Evolutionary conservation across 148 eudicot genomes (phyloP), one percentile per base, ranked within the genome.

Genomic region (Rhododendron griersonianum): DNA sequence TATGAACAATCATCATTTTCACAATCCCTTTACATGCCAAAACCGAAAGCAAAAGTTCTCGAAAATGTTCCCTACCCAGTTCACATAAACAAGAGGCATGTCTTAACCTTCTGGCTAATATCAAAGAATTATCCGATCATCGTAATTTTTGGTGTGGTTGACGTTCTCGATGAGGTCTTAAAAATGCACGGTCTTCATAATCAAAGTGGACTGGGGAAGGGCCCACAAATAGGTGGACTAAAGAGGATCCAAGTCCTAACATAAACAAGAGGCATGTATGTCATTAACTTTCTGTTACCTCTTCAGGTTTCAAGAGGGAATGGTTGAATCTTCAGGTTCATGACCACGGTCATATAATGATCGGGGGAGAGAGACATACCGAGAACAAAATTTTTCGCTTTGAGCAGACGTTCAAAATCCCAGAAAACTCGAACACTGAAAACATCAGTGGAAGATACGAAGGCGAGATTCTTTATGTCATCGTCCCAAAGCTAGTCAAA

Each of bases 281-380:
- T 2, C 79, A 19, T 37, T 35, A 39, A 69, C 9, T 37, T 82
- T 61, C 71, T 73, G 4, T 55, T 51, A 14, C 37, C 23, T 6
- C 63, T 89, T 79, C 86, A 95, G 98, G 92, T 82, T 95, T 91
- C 86, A 90, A 88, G 83, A 89, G 71, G 84, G 90, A 89, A 28
- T 89, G 93, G 65, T 81, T 94, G 85, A 91, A 87, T 83, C 86
- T 91, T 71, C 86, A 88, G 25, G 84, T 89, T 69, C 87, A 91
- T 61, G 83, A 87, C 4, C 45, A 86, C 5, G 91, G 92, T 4
- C 81, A 86, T 59, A 50, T 94, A 53, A 23, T 57, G 28, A 85
- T 92, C 23, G 91, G 87, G 61, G 98, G 98, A 86, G 91, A 88
- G 83, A 86, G 90, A 82, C 84, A 45, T 11, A 81, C n/a, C 3